Evolutionary conservation across 306 rosid species (phyloP), one percentile per base, ranked within the genome.

Genomic region (Cucurbita pepo): DNA sequence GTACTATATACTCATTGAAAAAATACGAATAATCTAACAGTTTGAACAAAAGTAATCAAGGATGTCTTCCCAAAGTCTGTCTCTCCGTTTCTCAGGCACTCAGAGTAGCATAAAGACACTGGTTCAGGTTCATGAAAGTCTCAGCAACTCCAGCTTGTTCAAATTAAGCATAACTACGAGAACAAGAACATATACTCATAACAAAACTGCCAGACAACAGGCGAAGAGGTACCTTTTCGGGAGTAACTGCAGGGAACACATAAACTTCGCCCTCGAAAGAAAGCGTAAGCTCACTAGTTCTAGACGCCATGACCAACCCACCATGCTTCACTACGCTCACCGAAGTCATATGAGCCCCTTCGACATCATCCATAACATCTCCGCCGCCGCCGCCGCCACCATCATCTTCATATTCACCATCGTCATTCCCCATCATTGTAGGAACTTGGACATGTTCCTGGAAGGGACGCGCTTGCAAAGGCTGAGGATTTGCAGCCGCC

Each of bases 251-350:
- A 7, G 96, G 96, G 74, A 94, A 94, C 55, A 94, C 98, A 53
- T 87, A 94, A 80, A 94, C 98, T 85, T 94, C 94, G 16, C 98
- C 98, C 73, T 94, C 97, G 14, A 90, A 94, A 73, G 98, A 94
- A 64, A 94, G 98, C 71, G 98, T 89, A 78, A 94, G 97, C 77
- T 90, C 98, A 76, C 98, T 86, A 16, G 94, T 80, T 81, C 97
- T 91, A 11, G 84, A 75, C 71, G 86, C 84, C 85, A 76, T 74
- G 44, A 78, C 83, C 60, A 80, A 71, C 3, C 76, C 86, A n/a
- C 82, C 90, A 43, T 73, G 85, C 43, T 69, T 80, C 13, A 81
- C 87, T 53, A 81, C 80, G 75, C 78, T 83, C 18, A 83, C 86
- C 36, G 96, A 72, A 81, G 78, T 79, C 59, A 51, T 62, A 37